A percentile compares a stretch with the other conserved stretches of the same genome.
These are phyloP conservation scores for Eutypa lata DNA, from an alignment of 2,329 filamentous ascomycete species.

Conservation along the genomic window DNA sequence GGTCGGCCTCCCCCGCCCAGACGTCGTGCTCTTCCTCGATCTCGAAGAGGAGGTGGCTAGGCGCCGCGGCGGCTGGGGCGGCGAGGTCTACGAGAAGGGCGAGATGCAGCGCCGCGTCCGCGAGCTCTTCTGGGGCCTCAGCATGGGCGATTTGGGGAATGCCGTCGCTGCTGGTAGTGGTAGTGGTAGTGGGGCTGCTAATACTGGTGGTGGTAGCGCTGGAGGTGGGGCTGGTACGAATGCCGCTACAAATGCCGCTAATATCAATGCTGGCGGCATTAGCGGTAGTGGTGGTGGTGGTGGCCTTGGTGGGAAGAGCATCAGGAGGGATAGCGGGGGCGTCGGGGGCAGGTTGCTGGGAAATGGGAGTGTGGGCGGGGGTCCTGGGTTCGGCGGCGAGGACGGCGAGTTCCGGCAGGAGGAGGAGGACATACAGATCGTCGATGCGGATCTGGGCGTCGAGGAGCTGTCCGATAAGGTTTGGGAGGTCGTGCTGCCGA, in stretches of 20 bases:
- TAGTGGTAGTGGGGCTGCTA: slow-evolving; percentile 7
- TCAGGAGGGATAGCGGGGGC: background rate
- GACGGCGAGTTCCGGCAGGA: slow-evolving; percentile 43
- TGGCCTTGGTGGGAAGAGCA: no score
- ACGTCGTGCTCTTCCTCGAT: slow-evolving; percentile 84
- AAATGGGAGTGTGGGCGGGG: slow-evolving; percentile 12
- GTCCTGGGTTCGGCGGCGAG: slow-evolving; percentile 18
- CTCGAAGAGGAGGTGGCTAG: slow-evolving; percentile 71
- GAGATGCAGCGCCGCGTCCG: slow-evolving; percentile 80
- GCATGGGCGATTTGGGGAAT: slow-evolving; percentile 41
- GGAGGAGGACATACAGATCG: slow-evolving; percentile 51
- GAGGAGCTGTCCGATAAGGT: slow-evolving; percentile 56
- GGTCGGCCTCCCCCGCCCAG: slow-evolving; percentile 80
- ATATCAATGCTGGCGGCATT: no score
- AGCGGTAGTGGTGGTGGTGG: background rate
- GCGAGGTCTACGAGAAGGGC: slow-evolving; percentile 82
- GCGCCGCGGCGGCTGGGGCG: slow-evolving; percentile 80
- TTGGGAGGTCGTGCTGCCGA: slow-evolving; percentile 48
- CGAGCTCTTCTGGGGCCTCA: slow-evolving; percentile 64
- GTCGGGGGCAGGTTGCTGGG: slow-evolving; percentile 9
- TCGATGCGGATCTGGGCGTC: slow-evolving; percentile 51
- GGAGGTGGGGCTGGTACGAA: slow-evolving; percentile 11
- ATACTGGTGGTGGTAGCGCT: slow-evolving; percentile 6
- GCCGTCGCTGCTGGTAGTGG: slow-evolving; percentile 16
- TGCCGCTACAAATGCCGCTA: no score